These are phyloP conservation scores for Paramecium pentaurelia DNA, from an alignment of 73 alveolate genomes.

Conservation along the genomic window DNA sequence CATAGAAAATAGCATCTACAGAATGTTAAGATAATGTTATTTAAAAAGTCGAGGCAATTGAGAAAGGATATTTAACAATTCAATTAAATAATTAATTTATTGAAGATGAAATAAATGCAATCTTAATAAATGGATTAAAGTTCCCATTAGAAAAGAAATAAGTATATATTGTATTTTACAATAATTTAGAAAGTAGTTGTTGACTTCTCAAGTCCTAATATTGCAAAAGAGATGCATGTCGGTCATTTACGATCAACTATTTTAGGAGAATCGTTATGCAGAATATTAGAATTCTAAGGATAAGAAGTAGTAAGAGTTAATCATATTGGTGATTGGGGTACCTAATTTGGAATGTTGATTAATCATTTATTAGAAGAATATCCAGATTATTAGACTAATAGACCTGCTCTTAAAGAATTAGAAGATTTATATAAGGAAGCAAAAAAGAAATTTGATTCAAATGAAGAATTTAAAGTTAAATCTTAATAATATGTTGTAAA, in stretches of 20 bases:
- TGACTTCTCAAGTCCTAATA: constrained; percentile 99
- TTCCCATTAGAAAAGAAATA: constrained; percentile 48
- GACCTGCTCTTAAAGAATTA: constrained; percentile 88
- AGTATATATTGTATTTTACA: background rate
- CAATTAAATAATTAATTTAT: background rate
- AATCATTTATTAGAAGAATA: constrained; percentile 86
- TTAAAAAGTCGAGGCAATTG: constrained; percentile 31
- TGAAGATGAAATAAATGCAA: constrained; percentile 30
- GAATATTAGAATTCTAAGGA: constrained; percentile 97
- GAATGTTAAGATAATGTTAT: constrained; percentile 25
- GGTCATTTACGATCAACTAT: constrained; percentile 99
- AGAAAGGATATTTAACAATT: constrained; percentile 48
- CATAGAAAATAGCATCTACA: background rate
- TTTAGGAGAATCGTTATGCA: constrained; percentile 97
- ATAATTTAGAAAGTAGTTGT: constrained; percentile 78
- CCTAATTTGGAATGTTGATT: constrained; percentile 99
- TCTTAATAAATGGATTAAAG: constrained; percentile 13
- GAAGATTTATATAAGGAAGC: constrained; percentile 95
- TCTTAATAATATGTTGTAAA: constrained; percentile 92
- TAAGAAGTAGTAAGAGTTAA: constrained; percentile 93
- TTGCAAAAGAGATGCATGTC: constrained; percentile 99
- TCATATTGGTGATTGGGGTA: constrained; percentile 99
- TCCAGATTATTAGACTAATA: constrained; percentile 90
- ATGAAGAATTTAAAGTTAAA: constrained; percentile 90
- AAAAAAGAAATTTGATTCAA: constrained; percentile 91